A percentile compares a stretch with the other conserved stretches of the same genome.
phyloP scores from a whole-genome alignment of 768 basidiomycete species.

The Peribolospora kevripleyi region DNA sequence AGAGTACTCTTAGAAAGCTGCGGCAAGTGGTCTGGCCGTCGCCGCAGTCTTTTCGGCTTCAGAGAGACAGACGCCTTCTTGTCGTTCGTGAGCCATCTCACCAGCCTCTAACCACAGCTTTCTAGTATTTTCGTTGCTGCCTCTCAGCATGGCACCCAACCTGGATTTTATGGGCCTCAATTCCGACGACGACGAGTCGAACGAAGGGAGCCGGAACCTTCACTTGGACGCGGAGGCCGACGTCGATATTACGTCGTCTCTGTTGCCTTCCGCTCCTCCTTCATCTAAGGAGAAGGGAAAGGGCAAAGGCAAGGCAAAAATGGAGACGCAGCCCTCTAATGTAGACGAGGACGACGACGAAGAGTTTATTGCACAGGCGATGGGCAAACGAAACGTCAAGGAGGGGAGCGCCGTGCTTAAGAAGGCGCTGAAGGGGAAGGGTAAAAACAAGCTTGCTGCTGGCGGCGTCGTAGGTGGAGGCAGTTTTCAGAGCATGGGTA shows the following conservation, averaged over 20 bases:
- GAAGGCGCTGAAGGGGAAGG: slow-evolving; percentile 33
- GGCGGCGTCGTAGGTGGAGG: slow-evolving; percentile 62
- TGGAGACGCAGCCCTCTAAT: not conserved
- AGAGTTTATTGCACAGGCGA: slow-evolving; percentile 41
- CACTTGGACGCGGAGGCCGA: slow-evolving; percentile 6
- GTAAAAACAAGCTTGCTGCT: slow-evolving; percentile 29
- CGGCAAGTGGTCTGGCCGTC: too few relatives aligned
- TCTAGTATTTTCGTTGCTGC: too few relatives aligned
- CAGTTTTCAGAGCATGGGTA: slow-evolving; percentile 90
- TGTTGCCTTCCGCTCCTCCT: slow-evolving; percentile 1
- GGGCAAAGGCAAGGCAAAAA: not conserved
- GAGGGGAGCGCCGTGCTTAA: slow-evolving; percentile 52
- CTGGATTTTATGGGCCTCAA: too few relatives aligned
- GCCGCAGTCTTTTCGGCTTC: too few relatives aligned
- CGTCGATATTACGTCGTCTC: slow-evolving; percentile 1
- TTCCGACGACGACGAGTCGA: too few relatives aligned
- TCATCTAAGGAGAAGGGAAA: slow-evolving; percentile 1
- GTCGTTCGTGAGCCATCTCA: too few relatives aligned
- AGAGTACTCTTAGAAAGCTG: too few relatives aligned
- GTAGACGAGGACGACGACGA: slow-evolving; percentile 28
- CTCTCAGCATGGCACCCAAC: too few relatives aligned
- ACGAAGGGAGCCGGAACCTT: too few relatives aligned
- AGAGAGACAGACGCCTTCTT: too few relatives aligned
- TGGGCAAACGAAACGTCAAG: slow-evolving; percentile 46
- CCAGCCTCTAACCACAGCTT: too few relatives aligned